Percentiles rank a stretch among this genome's conserved stretches.
Conservation (phyloP, 169 alveolate genomes). For the Cryptosporidium ubiquitum region DNA sequence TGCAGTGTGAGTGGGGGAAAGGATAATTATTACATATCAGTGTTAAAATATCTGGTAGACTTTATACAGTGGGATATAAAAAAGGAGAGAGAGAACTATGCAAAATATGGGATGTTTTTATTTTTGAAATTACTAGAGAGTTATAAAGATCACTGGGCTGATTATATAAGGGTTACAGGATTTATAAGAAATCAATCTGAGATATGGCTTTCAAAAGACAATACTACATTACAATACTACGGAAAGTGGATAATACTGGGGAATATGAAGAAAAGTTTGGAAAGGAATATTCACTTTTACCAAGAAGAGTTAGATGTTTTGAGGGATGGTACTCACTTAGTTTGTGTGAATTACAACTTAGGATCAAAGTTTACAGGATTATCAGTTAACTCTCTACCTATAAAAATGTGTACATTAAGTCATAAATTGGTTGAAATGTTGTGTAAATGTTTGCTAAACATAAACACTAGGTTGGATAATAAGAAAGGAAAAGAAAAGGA, state of each 20-base stretch:
- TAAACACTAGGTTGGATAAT: background rate
- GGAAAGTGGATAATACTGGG: slow-evolving; percentile 55
- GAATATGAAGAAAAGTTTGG: slow-evolving; percentile 33
- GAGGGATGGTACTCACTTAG: background rate
- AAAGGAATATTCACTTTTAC: background rate
- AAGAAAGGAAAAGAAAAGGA: background rate
- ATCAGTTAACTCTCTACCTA: slow-evolving; percentile 23
- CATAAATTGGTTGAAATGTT: slow-evolving; percentile 22
- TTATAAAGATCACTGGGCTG: slow-evolving; percentile 28
- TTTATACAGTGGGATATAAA: slow-evolving; percentile 72
- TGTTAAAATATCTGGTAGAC: slow-evolving; percentile 22
- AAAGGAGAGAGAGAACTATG: slow-evolving; percentile 65
- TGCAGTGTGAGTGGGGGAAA: background rate
- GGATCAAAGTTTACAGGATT: background rate
- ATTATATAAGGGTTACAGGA: background rate
- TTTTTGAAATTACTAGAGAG: slow-evolving; percentile 32
- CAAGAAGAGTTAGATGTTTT: background rate
- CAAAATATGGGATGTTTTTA: slow-evolving; percentile 50
- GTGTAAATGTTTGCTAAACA: slow-evolving; percentile 4
- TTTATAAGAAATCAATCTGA: slow-evolving; percentile 23
- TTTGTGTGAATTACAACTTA: background rate
- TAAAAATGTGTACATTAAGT: slow-evolving; percentile 36
- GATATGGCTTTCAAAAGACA: slow-evolving; percentile 29
- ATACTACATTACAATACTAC: background rate
- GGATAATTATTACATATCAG: slow-evolving; percentile 28